A percentile compares a stretch with the other conserved stretches of the same genome.
These are phyloP conservation scores for Termitomyces sp. DNA, from an alignment of 768 basidiomycete species.

Conservation along the genomic window DNA sequence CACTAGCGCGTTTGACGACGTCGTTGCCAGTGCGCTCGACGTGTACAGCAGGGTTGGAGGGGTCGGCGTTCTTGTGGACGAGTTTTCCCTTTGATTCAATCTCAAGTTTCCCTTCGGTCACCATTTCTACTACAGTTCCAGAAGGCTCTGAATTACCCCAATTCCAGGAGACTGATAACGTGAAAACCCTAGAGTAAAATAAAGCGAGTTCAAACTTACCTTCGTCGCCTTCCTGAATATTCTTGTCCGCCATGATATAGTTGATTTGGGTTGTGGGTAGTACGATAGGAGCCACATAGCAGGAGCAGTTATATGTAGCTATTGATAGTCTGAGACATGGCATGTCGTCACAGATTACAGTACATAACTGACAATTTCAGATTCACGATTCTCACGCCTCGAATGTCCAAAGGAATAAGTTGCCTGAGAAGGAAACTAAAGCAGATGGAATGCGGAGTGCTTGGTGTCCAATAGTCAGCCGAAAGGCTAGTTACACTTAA, in stretches of 20 bases:
- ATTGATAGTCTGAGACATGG: slow-evolving; percentile 3
- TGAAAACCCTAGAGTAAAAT: not conserved
- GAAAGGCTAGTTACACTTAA: too few species aligned
- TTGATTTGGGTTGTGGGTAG: not conserved
- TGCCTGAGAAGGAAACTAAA: not conserved
- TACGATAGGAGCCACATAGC: not conserved
- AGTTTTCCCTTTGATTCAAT: slow-evolving; percentile 21
- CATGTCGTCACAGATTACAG: slow-evolving; percentile 5
- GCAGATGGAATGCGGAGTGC: too few species aligned
- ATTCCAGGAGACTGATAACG: slow-evolving; percentile 20
- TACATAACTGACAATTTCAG: too few species aligned
- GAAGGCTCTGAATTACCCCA: slow-evolving; percentile 15
- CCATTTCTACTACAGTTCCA: slow-evolving; percentile 20
- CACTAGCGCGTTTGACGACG: slow-evolving; percentile 24
- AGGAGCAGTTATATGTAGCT: not conserved
- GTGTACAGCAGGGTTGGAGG: slow-evolving; percentile 22
- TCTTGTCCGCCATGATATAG: slow-evolving; percentile 17
- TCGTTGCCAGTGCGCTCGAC: slow-evolving; percentile 20
- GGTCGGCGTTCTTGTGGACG: slow-evolving; percentile 22
- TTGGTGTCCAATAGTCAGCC: too few species aligned
- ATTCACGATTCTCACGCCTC: not conserved
- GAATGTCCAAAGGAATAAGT: not conserved
- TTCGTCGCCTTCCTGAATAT: slow-evolving; percentile 22
- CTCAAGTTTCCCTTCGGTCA: slow-evolving; percentile 19
- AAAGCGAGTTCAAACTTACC: slow-evolving; percentile 8